Base-by-base conservation (phyloP, 2,329 filamentous ascomycete species). In the Kalaharituber pfeilii region DNA sequence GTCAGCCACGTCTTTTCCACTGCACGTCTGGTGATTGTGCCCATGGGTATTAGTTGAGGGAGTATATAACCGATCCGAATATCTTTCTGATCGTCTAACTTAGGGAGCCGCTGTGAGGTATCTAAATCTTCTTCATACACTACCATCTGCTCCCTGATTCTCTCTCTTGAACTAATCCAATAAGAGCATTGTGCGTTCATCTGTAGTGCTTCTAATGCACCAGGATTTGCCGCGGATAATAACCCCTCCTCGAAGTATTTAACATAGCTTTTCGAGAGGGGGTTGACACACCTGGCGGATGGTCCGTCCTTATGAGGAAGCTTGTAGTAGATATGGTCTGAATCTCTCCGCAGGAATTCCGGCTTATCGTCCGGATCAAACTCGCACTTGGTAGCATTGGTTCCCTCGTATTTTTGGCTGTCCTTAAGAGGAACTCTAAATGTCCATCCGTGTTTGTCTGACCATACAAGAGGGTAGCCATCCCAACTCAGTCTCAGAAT, bases 131-230 rank as follows among this genome's bases (percentile, higher is more conserved):
- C 24, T 20, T 28, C 24, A 66, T 94, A 95, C 1, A 98, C 84
- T 1, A 94, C 88, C 75, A 96, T 85, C 65, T 98, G 91, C n/a
- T 82, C 84, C 75, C 73, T 89, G 68, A 98, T 98, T 50, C 91
- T 76, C 65, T 94, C 86, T 58, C 91, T 78, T 15, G 91, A 88
- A 64, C 86, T 94, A 63, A 98, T 96, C 91, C 93, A 98, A 69
- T 98, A 98, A 0, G 89, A 96, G 66, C 93, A 98, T 0, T 87
- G 94, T 0, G 91, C 87, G 63, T 98, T 98, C 91, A 98, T 98
- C 63, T 96, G 84, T 44, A 98, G 72, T 0, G 93, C 91, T 67
- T 94, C 87, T 65, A 93, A 96, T 0, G 91, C 91, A 64, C 95
- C 89, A 0, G 80, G 67, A 64, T 83, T 96, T 67, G 94, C 83